Percentiles rank a stretch among this genome's conserved stretches.
phyloP scores from a whole-genome alignment of 129 eudicot species.

The Pulicaria dysenterica region DNA sequence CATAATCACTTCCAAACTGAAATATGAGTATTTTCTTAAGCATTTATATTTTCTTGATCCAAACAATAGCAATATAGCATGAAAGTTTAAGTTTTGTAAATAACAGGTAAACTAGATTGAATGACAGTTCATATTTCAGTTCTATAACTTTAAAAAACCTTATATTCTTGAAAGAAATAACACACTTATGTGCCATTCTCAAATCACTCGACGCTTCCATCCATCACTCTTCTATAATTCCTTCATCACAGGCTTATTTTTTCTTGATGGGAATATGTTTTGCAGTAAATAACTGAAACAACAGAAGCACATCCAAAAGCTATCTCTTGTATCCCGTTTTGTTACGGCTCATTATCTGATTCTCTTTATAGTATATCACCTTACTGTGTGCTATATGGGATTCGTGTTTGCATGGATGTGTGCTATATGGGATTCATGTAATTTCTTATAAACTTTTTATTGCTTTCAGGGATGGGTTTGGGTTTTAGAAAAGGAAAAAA shows the following conservation, averaged over 20 bases:
- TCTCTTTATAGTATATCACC: neutral
- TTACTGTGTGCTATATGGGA: conserved; percentile 3
- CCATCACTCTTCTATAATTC: too few relatives aligned
- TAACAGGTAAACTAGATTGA: too few relatives aligned
- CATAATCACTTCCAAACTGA: neutral
- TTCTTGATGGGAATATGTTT: too few relatives aligned
- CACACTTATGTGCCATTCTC: too few relatives aligned
- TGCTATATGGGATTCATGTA: too few relatives aligned
- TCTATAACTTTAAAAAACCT: too few relatives aligned
- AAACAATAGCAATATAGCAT: neutral
- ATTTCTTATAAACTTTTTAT: neutral
- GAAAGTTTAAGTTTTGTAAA: neutral
- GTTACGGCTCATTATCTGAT: neutral
- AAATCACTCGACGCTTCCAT: too few relatives aligned
- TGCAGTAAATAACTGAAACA: neutral
- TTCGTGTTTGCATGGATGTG: conserved; percentile 14
- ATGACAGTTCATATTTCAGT: too few relatives aligned
- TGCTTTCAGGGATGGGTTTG: conserved; percentile 70
- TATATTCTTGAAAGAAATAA: too few relatives aligned
- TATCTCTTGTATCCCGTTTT: neutral
- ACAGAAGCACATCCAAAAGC: neutral
- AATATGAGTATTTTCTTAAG: neutral
- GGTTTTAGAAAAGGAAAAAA: conserved; percentile 75
- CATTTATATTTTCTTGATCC: neutral
- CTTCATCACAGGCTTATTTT: too few relatives aligned